These are phyloP conservation scores for Tilletia horrida DNA, from an alignment of 1,284 basidiomycete species.

Conservation along the genomic window DNA sequence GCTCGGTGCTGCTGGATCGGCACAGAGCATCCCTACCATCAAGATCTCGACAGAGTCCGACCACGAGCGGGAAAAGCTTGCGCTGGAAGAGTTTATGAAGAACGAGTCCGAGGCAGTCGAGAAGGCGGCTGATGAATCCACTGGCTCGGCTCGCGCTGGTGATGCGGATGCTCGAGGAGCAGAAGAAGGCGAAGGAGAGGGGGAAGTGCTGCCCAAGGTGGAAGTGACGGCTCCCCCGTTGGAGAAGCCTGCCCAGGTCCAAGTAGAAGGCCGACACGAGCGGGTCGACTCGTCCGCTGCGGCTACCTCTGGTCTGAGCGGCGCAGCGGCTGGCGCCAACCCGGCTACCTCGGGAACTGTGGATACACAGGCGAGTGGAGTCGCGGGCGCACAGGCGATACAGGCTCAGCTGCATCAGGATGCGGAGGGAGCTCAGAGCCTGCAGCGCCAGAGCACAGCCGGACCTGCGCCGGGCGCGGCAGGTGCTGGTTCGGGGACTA, in stretches of 20 bases:
- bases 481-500: constrained; percentile 50
- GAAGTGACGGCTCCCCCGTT: constrained; percentile 48
- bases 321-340: not conserved
- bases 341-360: not conserved
- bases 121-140: not conserved
- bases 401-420: constrained; percentile 20
- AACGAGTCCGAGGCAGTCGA: constrained; percentile 33
- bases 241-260: constrained; percentile 56
- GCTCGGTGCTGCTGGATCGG: constrained; percentile 36
- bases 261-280: constrained; percentile 44
- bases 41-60: constrained; percentile 79
- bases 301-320: not conserved
- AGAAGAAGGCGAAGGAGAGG: not conserved
- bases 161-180: not conserved
- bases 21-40: constrained; percentile 71
- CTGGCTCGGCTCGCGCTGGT: not conserved
- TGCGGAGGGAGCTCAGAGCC: constrained; percentile 2
- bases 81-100: constrained; percentile 50
- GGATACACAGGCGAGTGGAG: constrained; percentile 18
- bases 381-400: constrained; percentile 23
- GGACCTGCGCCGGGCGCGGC: constrained; percentile 19
- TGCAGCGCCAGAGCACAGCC: constrained; percentile 3
- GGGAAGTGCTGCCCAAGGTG: constrained; percentile 16
- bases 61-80: constrained; percentile 60
- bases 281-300: constrained; percentile 26